phyloP scores from a whole-genome alignment of 2,329 filamentous ascomycete species.

The Rosellinia necatrix region DNA sequence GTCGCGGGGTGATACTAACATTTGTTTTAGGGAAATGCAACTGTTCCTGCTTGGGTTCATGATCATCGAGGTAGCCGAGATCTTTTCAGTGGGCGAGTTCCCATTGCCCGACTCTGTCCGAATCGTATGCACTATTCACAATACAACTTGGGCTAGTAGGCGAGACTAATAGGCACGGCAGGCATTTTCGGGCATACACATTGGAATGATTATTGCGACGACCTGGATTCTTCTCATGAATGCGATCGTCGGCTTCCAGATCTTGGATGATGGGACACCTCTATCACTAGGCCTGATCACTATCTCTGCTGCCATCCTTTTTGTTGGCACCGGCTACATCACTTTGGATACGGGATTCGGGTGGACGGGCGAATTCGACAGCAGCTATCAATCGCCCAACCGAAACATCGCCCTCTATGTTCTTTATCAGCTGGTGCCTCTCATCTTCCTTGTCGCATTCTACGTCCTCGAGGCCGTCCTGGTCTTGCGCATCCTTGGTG shows the following conservation, averaged over 20 bases:
- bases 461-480: conserved; percentile 83
- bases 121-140: conserved; percentile 61
- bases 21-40: conserved; percentile 83
- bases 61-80: conserved; percentile 89
- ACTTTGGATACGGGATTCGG: conserved; percentile 88
- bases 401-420: conserved; percentile 88
- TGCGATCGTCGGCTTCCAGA: conserved; percentile 87
- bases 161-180: conserved; percentile 43
- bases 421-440: conserved; percentile 85
- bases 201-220: conserved; percentile 86
- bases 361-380: conserved; percentile 80
- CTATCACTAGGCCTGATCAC: conserved; percentile 78
- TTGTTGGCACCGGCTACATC: conserved; percentile 93
- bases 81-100: conserved; percentile 92
- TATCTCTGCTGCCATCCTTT: conserved; percentile 70
- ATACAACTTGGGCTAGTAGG: not conserved
- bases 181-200: conserved; percentile 88
- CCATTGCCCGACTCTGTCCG: conserved; percentile 73
- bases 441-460: conserved; percentile 87
- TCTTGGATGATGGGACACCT: conserved; percentile 90
- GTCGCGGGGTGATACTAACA: conserved; percentile 26
- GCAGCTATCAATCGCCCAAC: conserved; percentile 62
- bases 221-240: conserved; percentile 92
- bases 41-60: conserved; percentile 87
- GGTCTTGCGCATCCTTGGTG: conserved; percentile 83